Evolutionary conservation across 78 protist genomes (phyloP), one percentile per base, ranked within the genome.

Genomic region (Guillardia theta): DNA sequence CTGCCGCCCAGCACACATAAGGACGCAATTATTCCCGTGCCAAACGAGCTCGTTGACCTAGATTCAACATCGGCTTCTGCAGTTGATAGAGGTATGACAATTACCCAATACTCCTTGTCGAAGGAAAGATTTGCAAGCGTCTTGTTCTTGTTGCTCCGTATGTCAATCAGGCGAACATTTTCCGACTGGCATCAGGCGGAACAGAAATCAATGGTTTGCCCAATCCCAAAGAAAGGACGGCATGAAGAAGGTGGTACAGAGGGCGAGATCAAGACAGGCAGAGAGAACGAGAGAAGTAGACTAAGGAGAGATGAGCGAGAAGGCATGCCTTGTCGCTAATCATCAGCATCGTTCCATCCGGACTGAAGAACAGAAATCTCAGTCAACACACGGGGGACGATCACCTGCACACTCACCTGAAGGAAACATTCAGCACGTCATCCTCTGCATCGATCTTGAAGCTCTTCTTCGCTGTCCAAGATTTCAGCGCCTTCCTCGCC

Each of bases 1-100:
- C 48, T 78, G 90, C 12, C 90, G 0, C 33, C 90, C 90, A 45
- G 90, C 90, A 30, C 9, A 0, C 93, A 88, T 46, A 12, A 88
- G 93, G 41, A 88, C 9, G 33, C 37, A 9, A 64, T 88, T 64
- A 0, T 88, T 48, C 27, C 53, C 76, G 43, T 10, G 5, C 93
- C 93, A 88, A 54, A 18, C 93, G 0, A 88, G 46, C 93, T 88
- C 93, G 62, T 88, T 88, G 76, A 88, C 90, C 90, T 80, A 30
- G 36, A 12, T 2, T 33, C 46, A 1, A 5, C 43, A 45, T 19
- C 58, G 6, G 45, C 50, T 0, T 6, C 43, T 0, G 36, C 41
- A 15, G 22, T 8, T 15, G 2, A n/a, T 24, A 2, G 0, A 36
- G 36, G 1, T 30, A 43, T 30, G 50, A 27, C 22, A 30, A 8